Base-by-base conservation (phyloP, 805 yeast species). In the Debaryomyces maramus region DNA sequence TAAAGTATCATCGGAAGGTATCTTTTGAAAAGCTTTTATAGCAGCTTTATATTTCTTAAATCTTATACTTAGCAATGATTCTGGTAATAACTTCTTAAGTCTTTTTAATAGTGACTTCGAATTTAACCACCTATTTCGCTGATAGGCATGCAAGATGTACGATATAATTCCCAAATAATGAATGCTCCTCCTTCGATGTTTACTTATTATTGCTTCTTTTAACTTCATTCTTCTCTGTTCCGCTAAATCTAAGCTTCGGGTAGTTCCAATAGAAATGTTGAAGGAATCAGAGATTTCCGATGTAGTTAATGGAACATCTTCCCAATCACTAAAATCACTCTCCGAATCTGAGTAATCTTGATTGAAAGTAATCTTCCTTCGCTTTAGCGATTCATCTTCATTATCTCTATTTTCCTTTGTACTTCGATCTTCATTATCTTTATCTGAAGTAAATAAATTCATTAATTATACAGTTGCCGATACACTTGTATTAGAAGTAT, bases 61-160 rank as follows among this genome's bases (percentile, higher is more conserved):
- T 13, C 45, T 48, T 8, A 39, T 45, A 9, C 34, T 30, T 11
- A 46, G 20, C 9, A 62, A 36, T 7, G 50, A 31, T 2, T 46
- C 43, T 1, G 69, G 69, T 9, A 63, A 44, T 6, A 57, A 32
- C 31, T 54, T 60, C 38, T 53, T 58, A 13, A 63, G 32, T 11
- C 37, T 29, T 36, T 51, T 60, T 5, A 39, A 49, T 5, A 61
- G 55, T 19, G 32, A 40, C n/a, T 36, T 34, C 27, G 47, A 24
- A 6, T 50, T 51, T 3, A 63, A 39, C 41, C 53, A 47, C 5
- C 37, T 29, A 34, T 63, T 63, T 29, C 69, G 33, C 18, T 36
- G 26, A 14, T 36, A 35, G 1, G 51, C 58, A 45, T 53, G 57
- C 9, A 46, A 32, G 34, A 56, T 50, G 35, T 59, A 63, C 2